phyloP scores from a whole-genome alignment of 2,329 filamentous ascomycete species.

The Cladophialophora immunda region DNA sequence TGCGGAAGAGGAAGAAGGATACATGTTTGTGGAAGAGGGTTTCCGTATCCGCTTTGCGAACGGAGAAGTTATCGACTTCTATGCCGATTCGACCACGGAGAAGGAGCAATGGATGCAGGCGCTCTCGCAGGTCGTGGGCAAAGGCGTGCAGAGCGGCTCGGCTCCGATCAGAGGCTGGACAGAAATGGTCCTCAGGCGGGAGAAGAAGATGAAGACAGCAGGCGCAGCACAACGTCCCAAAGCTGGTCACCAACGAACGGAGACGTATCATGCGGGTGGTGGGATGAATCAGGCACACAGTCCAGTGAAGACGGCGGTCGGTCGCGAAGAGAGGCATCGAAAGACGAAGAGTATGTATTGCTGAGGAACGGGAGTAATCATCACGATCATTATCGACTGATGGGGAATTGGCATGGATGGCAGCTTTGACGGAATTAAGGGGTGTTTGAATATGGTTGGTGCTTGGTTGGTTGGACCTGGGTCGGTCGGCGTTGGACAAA shows the following conservation, averaged over 20 bases:
- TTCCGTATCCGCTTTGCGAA: conserved; percentile 99
- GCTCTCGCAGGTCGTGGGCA: conserved; percentile 74
- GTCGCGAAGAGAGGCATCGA: conserved; percentile 34
- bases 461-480: too few relatives aligned
- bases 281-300: conserved; percentile 37
- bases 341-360: conserved; percentile 41
- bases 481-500: not conserved
- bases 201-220: conserved; percentile 44
- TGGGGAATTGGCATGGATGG: not conserved
- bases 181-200: conserved; percentile 65
- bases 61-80: conserved; percentile 97
- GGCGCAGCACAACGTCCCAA: conserved; percentile 21
- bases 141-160: conserved; percentile 46
- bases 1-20: conserved; percentile 97
- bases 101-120: conserved; percentile 97
- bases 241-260: conserved; percentile 38
- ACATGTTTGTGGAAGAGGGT: conserved; percentile 99
- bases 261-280: conserved; percentile 40
- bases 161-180: conserved; percentile 66
- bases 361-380: conserved; percentile 20
- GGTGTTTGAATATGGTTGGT: not conserved
- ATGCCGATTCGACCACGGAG: conserved; percentile 84
- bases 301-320: conserved; percentile 34
- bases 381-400: conserved; percentile 22
- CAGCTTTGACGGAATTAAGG: not conserved